Evolutionary conservation across 2,329 filamentous ascomycete genomes (phyloP).

Genomic region (Beauveria sp.): DNA sequence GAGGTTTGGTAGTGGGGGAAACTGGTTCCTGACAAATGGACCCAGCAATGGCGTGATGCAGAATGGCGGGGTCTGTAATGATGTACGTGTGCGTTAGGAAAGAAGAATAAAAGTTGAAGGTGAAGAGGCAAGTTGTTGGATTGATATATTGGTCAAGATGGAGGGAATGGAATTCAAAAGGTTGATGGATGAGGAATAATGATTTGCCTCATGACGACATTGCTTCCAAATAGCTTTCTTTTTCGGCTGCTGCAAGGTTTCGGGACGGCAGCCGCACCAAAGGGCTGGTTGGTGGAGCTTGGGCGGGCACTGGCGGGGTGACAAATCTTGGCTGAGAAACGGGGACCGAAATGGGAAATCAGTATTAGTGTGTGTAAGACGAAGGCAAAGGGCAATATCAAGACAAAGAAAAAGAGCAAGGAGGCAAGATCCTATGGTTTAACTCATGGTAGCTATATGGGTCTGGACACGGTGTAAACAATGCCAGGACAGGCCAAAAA

Average conservation of each 20-base stretch:
- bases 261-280: neutral
- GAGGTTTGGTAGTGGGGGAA: neutral
- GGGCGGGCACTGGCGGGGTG: too few relatives aligned
- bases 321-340: neutral
- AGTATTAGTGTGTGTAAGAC: too few relatives aligned
- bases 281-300: neutral
- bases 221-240: neutral
- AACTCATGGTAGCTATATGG: too few relatives aligned
- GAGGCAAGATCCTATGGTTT: too few relatives aligned
- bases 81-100: neutral
- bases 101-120: neutral
- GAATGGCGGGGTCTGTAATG: neutral
- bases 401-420: too few relatives aligned
- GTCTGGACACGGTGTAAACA: too few relatives aligned
- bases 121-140: neutral
- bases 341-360: too few relatives aligned
- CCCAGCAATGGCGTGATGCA: neutral
- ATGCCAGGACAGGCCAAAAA: too few relatives aligned
- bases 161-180: neutral
- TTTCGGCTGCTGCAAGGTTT: neutral
- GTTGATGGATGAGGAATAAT: neutral
- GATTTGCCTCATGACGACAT: conserved; percentile 1
- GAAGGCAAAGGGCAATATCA: too few relatives aligned
- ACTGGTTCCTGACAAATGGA: neutral
- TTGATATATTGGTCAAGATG: neutral